Percentiles rank a stretch among this genome's conserved stretches.
These are phyloP conservation scores for Inosperma sp. DNA, from an alignment of 768 basidiomycete species.

Conservation along the genomic window DNA sequence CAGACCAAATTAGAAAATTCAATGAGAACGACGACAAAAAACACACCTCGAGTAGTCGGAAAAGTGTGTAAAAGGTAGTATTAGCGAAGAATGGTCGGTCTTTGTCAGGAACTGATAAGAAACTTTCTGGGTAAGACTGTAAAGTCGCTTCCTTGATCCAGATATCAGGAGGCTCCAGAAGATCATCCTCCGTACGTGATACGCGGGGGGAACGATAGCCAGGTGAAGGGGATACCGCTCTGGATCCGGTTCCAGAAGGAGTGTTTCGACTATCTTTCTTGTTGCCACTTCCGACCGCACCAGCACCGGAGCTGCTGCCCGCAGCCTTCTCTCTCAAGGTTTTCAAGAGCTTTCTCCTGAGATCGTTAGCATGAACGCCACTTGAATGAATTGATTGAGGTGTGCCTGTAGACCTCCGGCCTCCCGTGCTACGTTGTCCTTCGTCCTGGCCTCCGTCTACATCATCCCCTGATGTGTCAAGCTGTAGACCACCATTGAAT, in stretches of 20 bases:
- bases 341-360: slow-evolving; percentile 76
- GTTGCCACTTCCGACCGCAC: no score
- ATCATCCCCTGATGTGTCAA: slow-evolving; percentile 45
- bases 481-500: slow-evolving; percentile 59
- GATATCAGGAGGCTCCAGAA: slow-evolving; percentile 32
- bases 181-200: slow-evolving; percentile 27
- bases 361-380: slow-evolving; percentile 58
- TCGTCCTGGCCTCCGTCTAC: slow-evolving; percentile 29
- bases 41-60: slow-evolving; percentile 82
- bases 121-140: slow-evolving; percentile 19
- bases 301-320: slow-evolving; percentile 21
- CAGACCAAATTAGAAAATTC: slow-evolving; percentile 13
- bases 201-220: slow-evolving; percentile 31
- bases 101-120: slow-evolving; percentile 25
- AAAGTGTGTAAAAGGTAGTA: slow-evolving; percentile 85
- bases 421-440: slow-evolving; percentile 34
- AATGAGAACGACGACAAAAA: slow-evolving; percentile 7
- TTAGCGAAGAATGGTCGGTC: slow-evolving; percentile 80
- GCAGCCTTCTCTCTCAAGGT: slow-evolving; percentile 59
- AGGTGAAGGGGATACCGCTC: slow-evolving; percentile 37
- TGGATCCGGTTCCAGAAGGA: slow-evolving; percentile 38
- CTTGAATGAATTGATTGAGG: slow-evolving; percentile 36
- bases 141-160: slow-evolving; percentile 56
- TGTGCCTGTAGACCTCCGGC: slow-evolving; percentile 45
- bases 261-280: slow-evolving; percentile 22